Conservation (phyloP, 164 flowering plant species). For the Aristolochia fimbriata region DNA sequence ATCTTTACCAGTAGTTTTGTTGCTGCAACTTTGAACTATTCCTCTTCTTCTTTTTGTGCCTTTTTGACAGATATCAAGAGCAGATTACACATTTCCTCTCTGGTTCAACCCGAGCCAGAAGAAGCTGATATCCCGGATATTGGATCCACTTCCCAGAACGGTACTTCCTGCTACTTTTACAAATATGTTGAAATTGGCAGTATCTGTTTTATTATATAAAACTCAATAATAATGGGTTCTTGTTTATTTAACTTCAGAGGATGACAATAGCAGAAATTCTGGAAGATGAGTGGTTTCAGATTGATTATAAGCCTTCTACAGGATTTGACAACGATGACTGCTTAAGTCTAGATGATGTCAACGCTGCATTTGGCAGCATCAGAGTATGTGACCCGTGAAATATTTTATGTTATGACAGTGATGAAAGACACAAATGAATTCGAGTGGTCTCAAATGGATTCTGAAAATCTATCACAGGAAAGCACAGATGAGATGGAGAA, state of each 20-base stretch:
- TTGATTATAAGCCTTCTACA: constrained; percentile 31
- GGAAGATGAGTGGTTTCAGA: constrained; percentile 57
- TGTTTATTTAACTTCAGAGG: no score
- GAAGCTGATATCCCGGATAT: constrained; percentile 42
- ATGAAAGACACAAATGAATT: neutral
- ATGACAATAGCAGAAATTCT: constrained; percentile 49
- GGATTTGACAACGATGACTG: constrained; percentile 21
- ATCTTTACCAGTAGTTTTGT: no score
- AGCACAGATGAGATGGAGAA: constrained; percentile 7
- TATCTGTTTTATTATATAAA: neutral
- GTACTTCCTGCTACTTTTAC: constrained; percentile 20
- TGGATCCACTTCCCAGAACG: constrained; percentile 40
- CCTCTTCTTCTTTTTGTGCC: constrained; percentile 7
- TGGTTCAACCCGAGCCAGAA: constrained; percentile 48
- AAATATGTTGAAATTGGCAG: neutral
- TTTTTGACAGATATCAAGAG: constrained; percentile 44
- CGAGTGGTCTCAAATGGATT: neutral
- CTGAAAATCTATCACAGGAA: constrained; percentile 16
- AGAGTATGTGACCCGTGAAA: constrained; percentile 23
- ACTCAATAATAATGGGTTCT: no score
- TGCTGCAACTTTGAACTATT: no score
- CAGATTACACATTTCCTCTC: constrained; percentile 44
- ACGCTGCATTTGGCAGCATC: constrained; percentile 31
- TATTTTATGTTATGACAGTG: neutral
- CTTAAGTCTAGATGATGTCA: constrained; percentile 33